Conservation (phyloP, 768 basidiomycete species). For the Lentinula edodes region DNA sequence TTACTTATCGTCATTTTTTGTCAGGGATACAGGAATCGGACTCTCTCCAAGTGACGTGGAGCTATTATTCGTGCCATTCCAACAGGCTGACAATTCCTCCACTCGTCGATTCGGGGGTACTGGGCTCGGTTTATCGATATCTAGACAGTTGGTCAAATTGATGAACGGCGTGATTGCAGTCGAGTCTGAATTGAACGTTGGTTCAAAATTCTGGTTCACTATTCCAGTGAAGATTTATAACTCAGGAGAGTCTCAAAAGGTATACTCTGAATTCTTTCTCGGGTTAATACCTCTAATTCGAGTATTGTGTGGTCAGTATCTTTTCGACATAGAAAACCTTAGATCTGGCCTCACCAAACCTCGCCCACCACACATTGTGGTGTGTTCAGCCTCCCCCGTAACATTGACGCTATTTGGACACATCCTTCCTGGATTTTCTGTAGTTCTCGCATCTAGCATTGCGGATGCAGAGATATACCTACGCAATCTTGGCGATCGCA, state of each 20-base stretch:
- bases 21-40: constrained; percentile 70
- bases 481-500: constrained; percentile 20
- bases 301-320: constrained; percentile 26
- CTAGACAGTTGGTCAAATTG: constrained; percentile 68
- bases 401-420: constrained; percentile 51
- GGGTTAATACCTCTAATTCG: background rate
- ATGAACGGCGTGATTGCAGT: constrained; percentile 74
- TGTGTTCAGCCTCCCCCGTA: constrained; percentile 54
- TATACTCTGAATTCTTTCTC: constrained; percentile 15
- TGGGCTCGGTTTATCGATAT: constrained; percentile 72
- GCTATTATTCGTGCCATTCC: constrained; percentile 67
- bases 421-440: constrained; percentile 51
- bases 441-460: constrained; percentile 37
- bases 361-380: constrained; percentile 42
- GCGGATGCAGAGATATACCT: constrained; percentile 42
- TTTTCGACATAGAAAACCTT: constrained; percentile 40
- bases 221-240: constrained; percentile 59
- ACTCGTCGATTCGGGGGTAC: constrained; percentile 75
- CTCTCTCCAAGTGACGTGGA: constrained; percentile 62
- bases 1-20: background rate
- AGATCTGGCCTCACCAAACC: constrained; percentile 42
- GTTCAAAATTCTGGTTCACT: constrained; percentile 71
- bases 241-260: constrained; percentile 53
- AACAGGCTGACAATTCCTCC: constrained; percentile 75
- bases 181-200: constrained; percentile 54